phyloP scores from a whole-genome alignment of 805 yeast genomes.

The Pichia thaimueangensis region DNA sequence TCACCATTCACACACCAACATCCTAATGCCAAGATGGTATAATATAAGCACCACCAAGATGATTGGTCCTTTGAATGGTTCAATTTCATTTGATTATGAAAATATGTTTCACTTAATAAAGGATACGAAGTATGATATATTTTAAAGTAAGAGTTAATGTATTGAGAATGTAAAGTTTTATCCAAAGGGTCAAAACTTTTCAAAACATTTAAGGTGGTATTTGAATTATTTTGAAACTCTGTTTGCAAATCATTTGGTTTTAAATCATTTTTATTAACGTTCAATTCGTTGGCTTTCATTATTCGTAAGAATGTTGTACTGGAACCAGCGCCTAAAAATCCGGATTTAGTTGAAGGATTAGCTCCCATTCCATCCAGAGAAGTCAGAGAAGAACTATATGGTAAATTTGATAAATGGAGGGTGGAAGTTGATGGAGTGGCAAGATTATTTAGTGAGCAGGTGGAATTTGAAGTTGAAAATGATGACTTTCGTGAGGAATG shows the following conservation, averaged over 20 bases:
- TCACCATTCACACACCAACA: constrained; percentile 62
- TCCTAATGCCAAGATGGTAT: constrained; percentile 60
- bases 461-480: constrained; percentile 5
- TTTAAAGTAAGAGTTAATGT: constrained; percentile 40
- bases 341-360: constrained; percentile 40
- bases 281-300: constrained; percentile 29
- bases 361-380: constrained; percentile 62
- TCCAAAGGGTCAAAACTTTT: constrained; percentile 8
- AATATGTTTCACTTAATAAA: constrained; percentile 43
- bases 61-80: not conserved
- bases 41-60: constrained; percentile 46
- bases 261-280: constrained; percentile 15
- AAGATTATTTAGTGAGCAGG: not conserved
- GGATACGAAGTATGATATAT: constrained; percentile 60
- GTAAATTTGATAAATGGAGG: not conserved
- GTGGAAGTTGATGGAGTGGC: constrained; percentile 5
- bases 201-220: not conserved
- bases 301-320: constrained; percentile 43
- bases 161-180: constrained; percentile 15
- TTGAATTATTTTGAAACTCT: not conserved
- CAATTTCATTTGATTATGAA: constrained; percentile 32
- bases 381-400: constrained; percentile 5
- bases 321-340: constrained; percentile 63
- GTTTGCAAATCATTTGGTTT: not conserved
- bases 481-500: constrained; percentile 7